phyloP scores from a whole-genome alignment of 2,329 filamentous ascomycete genomes.

The Monilinia polystroma region DNA sequence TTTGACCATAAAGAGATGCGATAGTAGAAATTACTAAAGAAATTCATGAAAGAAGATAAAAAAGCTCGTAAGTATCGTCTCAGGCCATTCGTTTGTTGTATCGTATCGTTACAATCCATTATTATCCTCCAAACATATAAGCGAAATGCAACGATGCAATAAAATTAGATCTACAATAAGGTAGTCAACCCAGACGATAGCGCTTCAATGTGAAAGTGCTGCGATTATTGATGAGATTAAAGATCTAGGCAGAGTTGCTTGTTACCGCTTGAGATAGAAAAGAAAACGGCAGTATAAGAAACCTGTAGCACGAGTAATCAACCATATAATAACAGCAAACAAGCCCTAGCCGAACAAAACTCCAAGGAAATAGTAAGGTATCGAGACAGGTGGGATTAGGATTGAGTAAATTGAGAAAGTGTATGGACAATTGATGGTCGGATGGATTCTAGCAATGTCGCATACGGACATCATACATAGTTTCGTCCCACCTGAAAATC shows the following conservation, averaged over 20 bases:
- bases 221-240: not conserved
- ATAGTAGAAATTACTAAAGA: not conserved
- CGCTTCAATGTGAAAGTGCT: not conserved
- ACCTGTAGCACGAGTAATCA: not conserved
- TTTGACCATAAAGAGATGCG: not conserved
- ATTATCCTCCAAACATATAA: conserved; percentile 3
- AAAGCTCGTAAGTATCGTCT: not conserved
- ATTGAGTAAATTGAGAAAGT: not conserved
- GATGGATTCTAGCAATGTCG: conserved; percentile 6
- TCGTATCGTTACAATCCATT: not conserved
- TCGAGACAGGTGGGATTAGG: not conserved
- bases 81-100: not conserved
- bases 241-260: not conserved
- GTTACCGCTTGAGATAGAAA: not conserved
- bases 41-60: conserved; percentile 2
- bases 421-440: not conserved
- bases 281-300: not conserved
- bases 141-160: not conserved
- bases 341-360: not conserved
- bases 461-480: conserved; percentile 32
- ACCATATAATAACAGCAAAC: not conserved
- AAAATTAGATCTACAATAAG: not conserved
- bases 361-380: not conserved
- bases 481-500: conserved; percentile 26
- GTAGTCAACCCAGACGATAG: not conserved